phyloP scores from a whole-genome alignment of 177 flowering plant genomes.

The Vitis hybrid region DNA sequence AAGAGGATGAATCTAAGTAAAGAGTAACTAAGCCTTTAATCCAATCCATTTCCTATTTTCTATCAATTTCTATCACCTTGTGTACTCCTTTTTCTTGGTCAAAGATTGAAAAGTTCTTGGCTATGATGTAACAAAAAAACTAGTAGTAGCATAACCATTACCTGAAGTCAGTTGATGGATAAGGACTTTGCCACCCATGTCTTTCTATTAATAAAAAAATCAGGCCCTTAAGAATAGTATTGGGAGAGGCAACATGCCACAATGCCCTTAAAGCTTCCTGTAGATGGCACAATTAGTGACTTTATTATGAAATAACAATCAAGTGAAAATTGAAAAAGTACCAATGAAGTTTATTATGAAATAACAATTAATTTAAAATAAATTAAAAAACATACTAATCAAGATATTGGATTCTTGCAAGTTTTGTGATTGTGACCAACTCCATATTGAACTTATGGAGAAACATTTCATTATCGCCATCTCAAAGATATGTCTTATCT shows the following conservation, averaged over 20 bases:
- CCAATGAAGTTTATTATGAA: too few species aligned
- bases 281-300: not conserved
- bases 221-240: constrained; percentile 60
- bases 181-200: constrained; percentile 99
- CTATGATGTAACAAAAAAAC: not conserved
- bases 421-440: too few species aligned
- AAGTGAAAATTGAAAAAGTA: too few species aligned
- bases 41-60: not conserved
- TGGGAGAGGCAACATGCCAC: constrained; percentile 80
- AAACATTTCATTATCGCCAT: too few species aligned
- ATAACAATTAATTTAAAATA: too few species aligned
- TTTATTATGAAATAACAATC: too few species aligned
- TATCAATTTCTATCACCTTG: not conserved
- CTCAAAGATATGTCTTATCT: too few species aligned
- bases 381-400: too few species aligned
- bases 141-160: constrained; percentile 20
- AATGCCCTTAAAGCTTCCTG: constrained; percentile 81
- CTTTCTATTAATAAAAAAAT: constrained; percentile 96
- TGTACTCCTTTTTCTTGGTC: not conserved
- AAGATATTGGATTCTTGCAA: too few species aligned
- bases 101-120: not conserved
- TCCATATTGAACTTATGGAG: too few species aligned
- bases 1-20: not conserved
- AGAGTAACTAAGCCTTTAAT: not conserved
- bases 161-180: constrained; percentile 99